Base-by-base conservation (phyloP, 129 eudicot genomes). In the Chrysanthemum lavandulifolium region DNA sequence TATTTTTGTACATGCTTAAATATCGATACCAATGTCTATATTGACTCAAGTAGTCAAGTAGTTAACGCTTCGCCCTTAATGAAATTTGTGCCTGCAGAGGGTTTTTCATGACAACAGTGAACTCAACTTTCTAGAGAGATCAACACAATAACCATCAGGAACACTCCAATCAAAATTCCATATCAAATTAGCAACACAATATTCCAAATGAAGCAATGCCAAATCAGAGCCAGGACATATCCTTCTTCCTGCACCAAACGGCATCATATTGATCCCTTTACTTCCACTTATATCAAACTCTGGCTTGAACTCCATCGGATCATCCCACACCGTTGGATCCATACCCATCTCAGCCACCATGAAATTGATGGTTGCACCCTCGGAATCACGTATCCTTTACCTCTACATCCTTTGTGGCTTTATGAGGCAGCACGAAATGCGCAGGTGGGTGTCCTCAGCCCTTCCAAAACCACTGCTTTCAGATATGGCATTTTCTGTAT, bases 221-320 rank as follows among this genome's bases (percentile, higher is more conserved):
- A 88, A 72, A 18, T 54, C 72, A n/a, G n/a, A 73, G 0, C 75
- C 95, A 1, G 91, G 95, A 40, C 95, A 88, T 10, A 83, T 61
- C 63, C 95, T 83, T 71, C 88, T 80, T n/a, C 95, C 95, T 0
- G 79, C 88, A 72, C 95, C 90, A 68, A 87, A 87, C 0, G 95
- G 95, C 88, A 88, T 88, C 95, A 85, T 88, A 55, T 83, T 88
- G 5, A 83, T 83, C 80, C 72, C 95, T 68, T 54, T 69, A 6
- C 79, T 83, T 36, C 95, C 83, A 13, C 75, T 83, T 69, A 88
- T 43, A 67, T 88, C 95, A 77, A 85, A 85, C 88, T 83, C 95
- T 0, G 95, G 95, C 70, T 62, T 79, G 13, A 88, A 88, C 73
- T 83, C 84, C 85, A 81, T 56, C 0, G 91, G 91, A 49, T 88